These are phyloP conservation scores for Paramicrosporidium saccamoebae DNA, from an alignment of 371 early-diverging fungal genomes.

Conservation along the genomic window DNA sequence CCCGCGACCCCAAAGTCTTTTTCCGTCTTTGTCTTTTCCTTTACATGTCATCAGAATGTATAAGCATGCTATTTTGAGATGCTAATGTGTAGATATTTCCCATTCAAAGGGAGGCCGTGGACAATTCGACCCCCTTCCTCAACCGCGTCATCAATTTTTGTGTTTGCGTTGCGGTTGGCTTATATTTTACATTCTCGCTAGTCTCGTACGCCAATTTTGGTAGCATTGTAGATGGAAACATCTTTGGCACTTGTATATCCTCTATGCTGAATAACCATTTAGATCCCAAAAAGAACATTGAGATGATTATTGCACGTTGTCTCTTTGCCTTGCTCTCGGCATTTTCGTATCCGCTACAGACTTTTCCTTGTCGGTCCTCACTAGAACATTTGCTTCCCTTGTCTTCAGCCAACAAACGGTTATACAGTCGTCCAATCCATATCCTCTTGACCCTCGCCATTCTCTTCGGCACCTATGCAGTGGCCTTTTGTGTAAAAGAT, in stretches of 20 bases:
- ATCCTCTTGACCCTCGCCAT: constrained; percentile 26
- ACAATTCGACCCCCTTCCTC: constrained; percentile 27
- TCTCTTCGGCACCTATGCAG: constrained; percentile 21
- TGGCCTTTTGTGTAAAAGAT: constrained; percentile 34
- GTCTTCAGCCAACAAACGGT: constrained; percentile 2
- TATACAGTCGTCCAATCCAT: constrained; percentile 9
- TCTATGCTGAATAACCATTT: constrained; percentile 3
- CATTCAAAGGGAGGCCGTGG: constrained; percentile 59
- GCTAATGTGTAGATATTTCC: constrained; percentile 25
- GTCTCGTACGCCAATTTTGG: constrained; percentile 90
- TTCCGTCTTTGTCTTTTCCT: constrained; percentile 97
- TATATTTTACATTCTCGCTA: constrained; percentile 68
- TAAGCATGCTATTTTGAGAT: background rate
- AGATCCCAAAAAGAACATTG: constrained; percentile 1
- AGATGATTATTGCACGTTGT: constrained; percentile 1
- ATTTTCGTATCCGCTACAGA: constrained; percentile 88
- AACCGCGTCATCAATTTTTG: constrained; percentile 26
- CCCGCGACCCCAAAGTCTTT: constrained; percentile 33
- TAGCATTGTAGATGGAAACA: constrained; percentile 40
- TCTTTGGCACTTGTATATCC: constrained; percentile 61
- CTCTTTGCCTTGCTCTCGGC: constrained; percentile 46
- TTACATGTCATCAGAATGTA: constrained; percentile 27
- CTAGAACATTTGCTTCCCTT: constrained; percentile 11
- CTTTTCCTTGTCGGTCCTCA: constrained; percentile 75
- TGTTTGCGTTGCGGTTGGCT: constrained; percentile 29